Base-by-base conservation (phyloP, 139 green algal genomes). In the Diplosphaera chodatii region DNA sequence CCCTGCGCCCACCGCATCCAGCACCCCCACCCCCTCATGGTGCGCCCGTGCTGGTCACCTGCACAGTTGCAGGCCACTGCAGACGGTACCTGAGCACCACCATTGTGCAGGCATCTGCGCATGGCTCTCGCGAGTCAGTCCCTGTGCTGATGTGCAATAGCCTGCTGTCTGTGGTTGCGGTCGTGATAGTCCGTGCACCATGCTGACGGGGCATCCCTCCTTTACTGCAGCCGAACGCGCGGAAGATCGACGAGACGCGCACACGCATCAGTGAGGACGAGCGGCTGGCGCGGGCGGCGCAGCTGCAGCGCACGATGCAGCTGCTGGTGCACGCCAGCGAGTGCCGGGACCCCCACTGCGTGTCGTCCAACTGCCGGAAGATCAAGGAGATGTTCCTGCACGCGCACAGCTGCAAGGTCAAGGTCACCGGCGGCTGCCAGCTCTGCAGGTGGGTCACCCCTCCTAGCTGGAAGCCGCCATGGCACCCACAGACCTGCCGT, bases 341-440 rank as follows among this genome's bases (percentile, higher is more conserved):
- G 71, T 98, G 94, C 87, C 37, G 77, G 55, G 77, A 90, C 75
- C 55, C 62, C 3, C 63, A 83, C 37, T 98, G 94, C 85, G 27
- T 59, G 41, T 90, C 79, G 73, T 85, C 74, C 68, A 94, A 89
- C 77, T 98, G 94, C 84, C 73, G 77, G 40, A 95, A 94, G 74
- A 87, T 97, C 31, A 92, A 94, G 73, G 63, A 74, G 69, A 86
- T 98, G 34, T 97, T 96, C 82, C 83, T 92, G 59, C 93, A 98
- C 79, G 91, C 90, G 21, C 77, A 92, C 31, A 75, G 67, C 32
- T 97, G 91, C 85, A 55, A 72, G 66, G 67, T 75, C 16, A 93
- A 93, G 81, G 79, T 94, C 8, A 84, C 81, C 2, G 92, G 93
- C 32, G 90, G 90, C 67, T 99, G 94, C 89, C 75, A 79, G 71